These are phyloP conservation scores for Prinsepia uniflora DNA, from an alignment of 306 rosid species.

Conservation along the genomic window DNA sequence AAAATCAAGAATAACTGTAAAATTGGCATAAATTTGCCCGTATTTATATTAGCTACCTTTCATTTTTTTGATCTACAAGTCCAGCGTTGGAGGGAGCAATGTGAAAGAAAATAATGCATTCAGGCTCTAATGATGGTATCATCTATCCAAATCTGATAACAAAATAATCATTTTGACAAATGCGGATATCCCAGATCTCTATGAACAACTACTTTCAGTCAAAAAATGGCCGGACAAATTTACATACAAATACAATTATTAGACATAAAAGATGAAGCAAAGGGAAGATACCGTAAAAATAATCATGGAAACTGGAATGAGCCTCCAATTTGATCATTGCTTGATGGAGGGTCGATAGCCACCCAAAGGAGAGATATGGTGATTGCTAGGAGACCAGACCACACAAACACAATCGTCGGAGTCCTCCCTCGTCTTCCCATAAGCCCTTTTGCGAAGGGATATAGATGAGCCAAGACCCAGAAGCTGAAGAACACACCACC, in stretches of 20 bases:
- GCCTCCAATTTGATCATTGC: constrained; percentile 54
- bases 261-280: constrained; percentile 22
- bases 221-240: constrained; percentile 26
- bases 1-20: too few relatives aligned
- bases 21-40: too few relatives aligned
- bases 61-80: too few relatives aligned
- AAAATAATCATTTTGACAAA: constrained; percentile 9
- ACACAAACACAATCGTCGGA: constrained; percentile 62
- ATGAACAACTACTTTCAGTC: constrained; percentile 16
- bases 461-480: constrained; percentile 71
- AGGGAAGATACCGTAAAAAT: background rate
- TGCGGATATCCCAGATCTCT: constrained; percentile 18
- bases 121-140: background rate
- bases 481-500: constrained; percentile 77
- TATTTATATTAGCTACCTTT: too few relatives aligned
- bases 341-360: constrained; percentile 64
- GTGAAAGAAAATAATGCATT: too few relatives aligned
- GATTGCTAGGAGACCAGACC: constrained; percentile 72
- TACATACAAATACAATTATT: constrained; percentile 1
- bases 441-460: constrained; percentile 78
- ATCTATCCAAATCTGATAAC: background rate
- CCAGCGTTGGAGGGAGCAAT: too few relatives aligned
- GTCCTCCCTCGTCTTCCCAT: constrained; percentile 72
- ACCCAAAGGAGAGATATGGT: constrained; percentile 77
- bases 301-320: constrained; percentile 61